Evolutionary conservation across 176 grass and related monocot species (phyloP).

Genomic region (Carex parvula): DNA sequence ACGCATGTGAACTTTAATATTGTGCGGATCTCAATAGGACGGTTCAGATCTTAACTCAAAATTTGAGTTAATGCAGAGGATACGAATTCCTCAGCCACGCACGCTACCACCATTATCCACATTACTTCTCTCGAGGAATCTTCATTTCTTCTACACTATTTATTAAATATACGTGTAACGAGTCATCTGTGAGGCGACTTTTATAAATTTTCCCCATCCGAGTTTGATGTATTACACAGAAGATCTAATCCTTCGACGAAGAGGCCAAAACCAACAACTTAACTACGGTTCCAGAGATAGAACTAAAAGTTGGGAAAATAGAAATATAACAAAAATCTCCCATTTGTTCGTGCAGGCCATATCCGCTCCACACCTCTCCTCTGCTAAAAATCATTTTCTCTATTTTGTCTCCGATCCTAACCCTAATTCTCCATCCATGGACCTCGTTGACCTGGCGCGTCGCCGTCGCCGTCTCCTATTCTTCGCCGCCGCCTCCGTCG

Average conservation of each 20-base stretch:
- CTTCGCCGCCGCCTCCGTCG: conserved; percentile 28
- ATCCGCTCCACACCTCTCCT: not conserved
- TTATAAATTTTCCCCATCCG: not conserved
- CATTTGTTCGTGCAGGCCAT: conserved; percentile 17
- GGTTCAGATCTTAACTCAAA: too few relatives aligned
- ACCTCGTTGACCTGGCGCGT: conserved; percentile 38
- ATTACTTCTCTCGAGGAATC: not conserved
- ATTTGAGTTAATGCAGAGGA: too few relatives aligned
- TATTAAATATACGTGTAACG: not conserved
- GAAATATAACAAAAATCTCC: not conserved
- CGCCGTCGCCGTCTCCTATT: conserved; percentile 57
- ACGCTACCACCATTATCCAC: conserved; percentile 3
- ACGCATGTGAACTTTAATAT: too few relatives aligned
- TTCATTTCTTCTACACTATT: not conserved
- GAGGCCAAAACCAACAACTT: not conserved
- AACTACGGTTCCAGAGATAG: not conserved
- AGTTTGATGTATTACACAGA: not conserved
- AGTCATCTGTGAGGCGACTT: not conserved
- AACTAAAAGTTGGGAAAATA: not conserved
- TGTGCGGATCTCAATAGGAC: too few relatives aligned
- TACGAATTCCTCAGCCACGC: not conserved
- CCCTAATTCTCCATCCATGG: conserved; percentile 21
- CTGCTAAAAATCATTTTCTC: not conserved
- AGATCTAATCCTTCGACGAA: not conserved
- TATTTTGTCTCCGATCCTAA: conserved; percentile 18